A percentile compares a stretch with the other conserved stretches of the same genome.
Evolutionary conservation across 2,329 filamentous ascomycete species (phyloP).

Genomic region (Neurospora crassa): DNA sequence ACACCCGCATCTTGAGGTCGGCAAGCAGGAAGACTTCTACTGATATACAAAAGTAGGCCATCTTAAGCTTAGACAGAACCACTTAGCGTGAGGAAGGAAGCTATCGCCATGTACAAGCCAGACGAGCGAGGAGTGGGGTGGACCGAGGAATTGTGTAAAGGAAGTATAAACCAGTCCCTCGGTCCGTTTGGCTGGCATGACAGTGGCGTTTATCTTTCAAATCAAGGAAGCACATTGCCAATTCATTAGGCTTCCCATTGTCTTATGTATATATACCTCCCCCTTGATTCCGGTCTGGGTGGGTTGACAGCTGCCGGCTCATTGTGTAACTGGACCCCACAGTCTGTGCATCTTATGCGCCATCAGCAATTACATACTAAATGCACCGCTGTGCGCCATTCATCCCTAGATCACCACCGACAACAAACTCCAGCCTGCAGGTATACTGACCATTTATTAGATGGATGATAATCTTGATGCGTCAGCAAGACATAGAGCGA

Average conservation of each 20-base stretch:
- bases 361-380: not conserved
- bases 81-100: not conserved
- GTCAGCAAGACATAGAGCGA: not conserved
- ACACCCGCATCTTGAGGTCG: not conserved
- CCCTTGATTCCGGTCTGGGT: not conserved
- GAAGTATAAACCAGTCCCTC: too few species aligned
- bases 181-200: too few species aligned
- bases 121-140: not conserved
- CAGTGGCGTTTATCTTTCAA: too few species aligned
- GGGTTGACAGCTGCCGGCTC: not conserved
- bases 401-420: not conserved
- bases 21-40: not conserved
- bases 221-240: too few species aligned
- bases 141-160: too few species aligned
- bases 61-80: not conserved
- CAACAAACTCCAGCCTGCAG: not conserved
- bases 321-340: not conserved
- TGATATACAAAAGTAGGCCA: not conserved
- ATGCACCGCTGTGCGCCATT: not conserved
- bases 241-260: not conserved
- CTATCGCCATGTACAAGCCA: not conserved
- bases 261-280: not conserved
- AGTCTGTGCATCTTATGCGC: not conserved
- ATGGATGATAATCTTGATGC: not conserved
- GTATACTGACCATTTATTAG: not conserved